Base-by-base conservation (phyloP, 805 yeast species). In the Starmerella apicola region DNA sequence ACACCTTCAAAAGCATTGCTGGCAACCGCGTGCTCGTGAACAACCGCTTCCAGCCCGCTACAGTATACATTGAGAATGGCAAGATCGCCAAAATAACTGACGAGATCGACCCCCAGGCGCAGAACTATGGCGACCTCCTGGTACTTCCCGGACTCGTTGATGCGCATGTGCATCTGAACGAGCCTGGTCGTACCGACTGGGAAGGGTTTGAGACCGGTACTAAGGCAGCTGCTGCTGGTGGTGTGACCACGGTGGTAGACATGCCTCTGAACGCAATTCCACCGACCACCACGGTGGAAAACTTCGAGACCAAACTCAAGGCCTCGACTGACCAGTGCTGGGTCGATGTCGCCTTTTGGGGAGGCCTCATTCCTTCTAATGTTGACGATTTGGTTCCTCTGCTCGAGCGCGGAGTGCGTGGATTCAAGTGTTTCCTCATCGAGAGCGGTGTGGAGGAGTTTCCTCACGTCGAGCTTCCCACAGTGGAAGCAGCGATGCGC, bases 171-270 rank as follows among this genome's bases (percentile, higher is more conserved):
- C 97, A 86, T 54, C 64, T 86, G 50, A 86, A 86, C 59, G 97
- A 88, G 52, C 97, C 97, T 0, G 97, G 97, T 9, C 67, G 97
- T 51, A 86, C 96, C 1, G 94, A 84, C 46, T 86, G 97, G 97
- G 97, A 86, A 60, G 97, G 97, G 1, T 86, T 88, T 58, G 94
- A 77, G 19, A 79, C 94, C 0, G 97, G 97, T 1, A 88, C 97
- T 0, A 78, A 78, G 56, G 81, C 95, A 2, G 96, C 96, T 1
- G 94, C 94, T 0, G 70, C 88, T 9, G 97, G 97, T 18, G 97
- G 97, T 44, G 96, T 86, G 34, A 86, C 97, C 20, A 85, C 96
- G 0, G 93, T 86, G 15, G 72, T 86, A 17, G 97, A 86, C 59
- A 86, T 86, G 97, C 97, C 97, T 1, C 65, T 86, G 55, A 86